Base-by-base conservation (phyloP, 345 rosid species). In the Linum trigynum region DNA sequence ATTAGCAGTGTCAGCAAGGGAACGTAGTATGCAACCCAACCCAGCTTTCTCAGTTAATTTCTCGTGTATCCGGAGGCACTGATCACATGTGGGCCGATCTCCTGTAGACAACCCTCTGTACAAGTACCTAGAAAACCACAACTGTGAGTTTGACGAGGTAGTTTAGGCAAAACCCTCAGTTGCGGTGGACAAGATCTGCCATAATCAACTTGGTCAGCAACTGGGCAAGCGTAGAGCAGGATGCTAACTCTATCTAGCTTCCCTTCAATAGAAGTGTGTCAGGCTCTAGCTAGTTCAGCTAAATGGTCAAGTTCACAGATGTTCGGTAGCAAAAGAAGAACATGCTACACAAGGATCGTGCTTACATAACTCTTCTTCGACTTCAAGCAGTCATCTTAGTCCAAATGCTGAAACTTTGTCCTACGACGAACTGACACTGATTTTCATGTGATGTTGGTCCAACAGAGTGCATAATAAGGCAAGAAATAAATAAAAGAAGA, bases 61-160 rank as follows among this genome's bases (percentile, higher is more conserved):
- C 78, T 86, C 96, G 39, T 92, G 97, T 74, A 92, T 90, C 58
- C 84, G 78, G 15, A 90, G 82, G 77, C 96, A 92, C 60, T 90
- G 96, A 61, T 92, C 96, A 51, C 96, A 94, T 36, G 97, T 88
- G 36, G 97, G 97, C 64, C 94, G 80, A 79, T 92, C 96, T 12
- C 91, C 94, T 8, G 97, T 86, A 9, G 96, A 88, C 75, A 92
- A 82, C 14, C 97, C 96, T 79, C 97, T 82, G 63, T 92, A 88
- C 66, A 86, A 70, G 76, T 90, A 90, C 87, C 92, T 88, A 78
- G 38, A 56, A 38, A 70, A 57, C 53, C 53, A 48, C 14, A 48
- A 6, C 53, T 9, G 3, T 48, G 15, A 48, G 50, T 43, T 43
- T 48, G 32, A 23, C 32, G 32, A 23, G 32, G 32, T 23, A 23